phyloP scores from a whole-genome alignment of 2,329 filamentous ascomycete species.

The Berkeleyomyces basicola region DNA sequence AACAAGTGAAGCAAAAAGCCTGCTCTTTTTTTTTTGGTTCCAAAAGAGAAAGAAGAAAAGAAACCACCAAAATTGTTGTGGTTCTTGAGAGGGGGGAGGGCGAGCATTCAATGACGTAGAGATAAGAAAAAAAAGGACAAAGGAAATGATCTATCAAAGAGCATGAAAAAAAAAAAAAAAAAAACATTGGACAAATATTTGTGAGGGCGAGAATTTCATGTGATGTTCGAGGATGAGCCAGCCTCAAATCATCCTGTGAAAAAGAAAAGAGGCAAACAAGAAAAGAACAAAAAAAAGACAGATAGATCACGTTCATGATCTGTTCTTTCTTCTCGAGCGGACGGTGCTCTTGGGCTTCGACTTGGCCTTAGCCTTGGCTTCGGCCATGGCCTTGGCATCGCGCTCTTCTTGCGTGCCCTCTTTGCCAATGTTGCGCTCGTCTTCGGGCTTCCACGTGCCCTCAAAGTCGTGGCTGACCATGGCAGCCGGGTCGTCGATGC shows the following conservation, averaged over 20 bases:
- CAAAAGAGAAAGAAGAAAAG: not conserved
- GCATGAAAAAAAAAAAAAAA: not conserved
- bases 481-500: constrained; percentile 82
- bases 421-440: constrained; percentile 51
- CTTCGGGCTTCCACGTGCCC: constrained; percentile 73
- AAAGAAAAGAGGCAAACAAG: not conserved
- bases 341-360: not conserved
- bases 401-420: constrained; percentile 1
- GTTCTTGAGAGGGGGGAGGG: too few relatives aligned
- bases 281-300: not conserved
- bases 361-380: not conserved
- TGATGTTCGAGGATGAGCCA: not conserved
- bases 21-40: not conserved
- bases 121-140: not conserved
- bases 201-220: not conserved
- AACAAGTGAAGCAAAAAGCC: not conserved
- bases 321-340: not conserved
- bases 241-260: too few relatives aligned
- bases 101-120: not conserved
- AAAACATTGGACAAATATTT: not conserved
- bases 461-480: constrained; percentile 97
- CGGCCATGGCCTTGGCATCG: not conserved
- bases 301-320: not conserved
- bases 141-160: not conserved
- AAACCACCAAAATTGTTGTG: too few relatives aligned